Percentiles rank a stretch among this genome's conserved stretches.
Conservation (phyloP, 441 rosid genomes). For the Pelargonium citronellum region DNA sequence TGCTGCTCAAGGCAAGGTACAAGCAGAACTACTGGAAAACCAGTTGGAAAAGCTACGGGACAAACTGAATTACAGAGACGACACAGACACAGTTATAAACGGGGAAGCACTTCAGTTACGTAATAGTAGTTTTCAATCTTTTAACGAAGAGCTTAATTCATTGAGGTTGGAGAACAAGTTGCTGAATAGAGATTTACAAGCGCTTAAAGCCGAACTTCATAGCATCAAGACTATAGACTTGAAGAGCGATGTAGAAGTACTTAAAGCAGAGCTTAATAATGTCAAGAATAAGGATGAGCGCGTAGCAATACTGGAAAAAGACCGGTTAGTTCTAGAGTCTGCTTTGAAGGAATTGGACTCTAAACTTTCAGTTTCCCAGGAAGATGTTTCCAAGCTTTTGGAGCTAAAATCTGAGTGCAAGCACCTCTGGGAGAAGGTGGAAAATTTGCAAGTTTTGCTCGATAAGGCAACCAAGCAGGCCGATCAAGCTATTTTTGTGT, state of each 20-base stretch:
- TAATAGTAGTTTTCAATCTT: slow-evolving; percentile 35
- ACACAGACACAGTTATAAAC: slow-evolving; percentile 22
- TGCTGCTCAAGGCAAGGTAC: slow-evolving; percentile 70
- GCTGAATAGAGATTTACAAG: slow-evolving; percentile 61
- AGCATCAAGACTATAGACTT: slow-evolving; percentile 3
- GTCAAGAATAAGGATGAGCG: slow-evolving; percentile 60
- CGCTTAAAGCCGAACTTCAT: slow-evolving; percentile 47
- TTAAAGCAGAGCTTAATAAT: slow-evolving; percentile 5
- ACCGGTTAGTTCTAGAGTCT: slow-evolving; percentile 50
- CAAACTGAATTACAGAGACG: slow-evolving; percentile 43
- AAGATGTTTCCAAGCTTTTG: slow-evolving; percentile 61
- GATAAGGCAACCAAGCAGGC: slow-evolving; percentile 80
- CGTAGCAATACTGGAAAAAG: slow-evolving; percentile 55
- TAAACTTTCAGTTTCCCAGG: slow-evolving; percentile 58
- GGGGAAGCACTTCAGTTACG: slow-evolving; percentile 29
- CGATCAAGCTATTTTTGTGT: slow-evolving; percentile 68
- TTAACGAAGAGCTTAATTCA: slow-evolving; percentile 52
- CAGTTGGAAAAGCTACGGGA: slow-evolving; percentile 61
- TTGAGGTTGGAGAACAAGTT: slow-evolving; percentile 58
- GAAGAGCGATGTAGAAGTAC: background rate
- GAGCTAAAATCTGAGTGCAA: slow-evolving; percentile 62
- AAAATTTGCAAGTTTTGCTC: slow-evolving; percentile 51
- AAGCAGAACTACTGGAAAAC: slow-evolving; percentile 56
- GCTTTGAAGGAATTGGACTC: slow-evolving; percentile 66
- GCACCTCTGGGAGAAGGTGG: slow-evolving; percentile 67